Evolutionary conservation across 2,329 filamentous ascomycete genomes (phyloP).

Genomic region (Elsinoe perseae): DNA sequence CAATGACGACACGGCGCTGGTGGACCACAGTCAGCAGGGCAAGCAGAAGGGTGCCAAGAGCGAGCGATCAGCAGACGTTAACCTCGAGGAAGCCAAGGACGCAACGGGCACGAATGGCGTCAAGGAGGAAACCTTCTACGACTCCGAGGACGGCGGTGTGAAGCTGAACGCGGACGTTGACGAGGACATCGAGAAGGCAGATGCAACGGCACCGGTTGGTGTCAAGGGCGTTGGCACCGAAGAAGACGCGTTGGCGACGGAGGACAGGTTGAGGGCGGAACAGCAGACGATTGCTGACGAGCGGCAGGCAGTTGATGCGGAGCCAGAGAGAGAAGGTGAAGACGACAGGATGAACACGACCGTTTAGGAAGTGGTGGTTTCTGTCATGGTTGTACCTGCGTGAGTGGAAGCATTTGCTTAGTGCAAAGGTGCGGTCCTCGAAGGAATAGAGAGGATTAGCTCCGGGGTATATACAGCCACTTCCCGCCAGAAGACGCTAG

Average conservation of each 20-base stretch:
- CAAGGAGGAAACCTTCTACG: slow-evolving; percentile 23
- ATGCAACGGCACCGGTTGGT: slow-evolving; percentile 21
- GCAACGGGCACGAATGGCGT: neutral
- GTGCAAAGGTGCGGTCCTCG: neutral
- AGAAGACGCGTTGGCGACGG: slow-evolving; percentile 33
- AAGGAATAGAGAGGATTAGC: neutral
- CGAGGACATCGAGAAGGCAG: slow-evolving; percentile 27
- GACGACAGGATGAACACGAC: slow-evolving; percentile 42
- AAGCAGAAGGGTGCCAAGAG: neutral
- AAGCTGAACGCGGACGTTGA: slow-evolving; percentile 22
- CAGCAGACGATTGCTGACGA: slow-evolving; percentile 35
- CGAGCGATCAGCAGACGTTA: neutral
- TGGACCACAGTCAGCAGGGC: slow-evolving; percentile 50
- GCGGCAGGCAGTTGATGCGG: slow-evolving; percentile 33
- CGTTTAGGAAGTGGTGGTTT: slow-evolving; percentile 29
- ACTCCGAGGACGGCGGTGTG: slow-evolving; percentile 19
- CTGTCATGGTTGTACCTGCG: neutral
- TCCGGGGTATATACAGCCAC: neutral
- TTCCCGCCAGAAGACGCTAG: neutral
- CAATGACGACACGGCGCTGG: slow-evolving; percentile 77
- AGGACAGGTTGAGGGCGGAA: slow-evolving; percentile 34
- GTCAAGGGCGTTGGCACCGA: slow-evolving; percentile 23
- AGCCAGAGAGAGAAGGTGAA: slow-evolving; percentile 38
- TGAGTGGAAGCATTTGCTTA: neutral
- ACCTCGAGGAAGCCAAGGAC: neutral